Base-by-base conservation (phyloP, 768 basidiomycete genomes). In the Pisolithus marmoratus region DNA sequence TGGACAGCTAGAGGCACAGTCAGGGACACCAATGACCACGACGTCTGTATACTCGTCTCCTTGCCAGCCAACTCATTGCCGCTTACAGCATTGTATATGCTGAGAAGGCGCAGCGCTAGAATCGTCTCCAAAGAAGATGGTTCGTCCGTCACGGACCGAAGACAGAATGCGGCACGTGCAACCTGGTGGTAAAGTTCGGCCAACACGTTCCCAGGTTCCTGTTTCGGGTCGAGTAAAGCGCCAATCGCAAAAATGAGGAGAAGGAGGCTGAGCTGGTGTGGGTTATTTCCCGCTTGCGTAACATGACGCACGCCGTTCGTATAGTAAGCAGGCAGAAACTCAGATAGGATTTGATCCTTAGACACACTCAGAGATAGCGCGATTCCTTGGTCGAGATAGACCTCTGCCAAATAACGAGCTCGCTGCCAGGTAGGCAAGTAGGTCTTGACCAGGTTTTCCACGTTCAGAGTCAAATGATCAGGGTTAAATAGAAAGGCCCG, bases 11-110 rank as follows among this genome's bases (percentile, higher is more conserved):
- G 61, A 70, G 86, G 81, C 14, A 79, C 74, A 1, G 82, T 82
- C n/a, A 87, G 70, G 11, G 79, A 80, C 37, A 84, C 72, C 44
- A 85, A 64, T 8, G 76, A 78, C 85, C 85, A 85, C 19, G 84
- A 81, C 69, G 80, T 79, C 69, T 85, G 84, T 83, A 82, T 86
- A 54, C 80, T 83, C 5, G 80, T 81, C 62, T 87, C 83, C 49
- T 74, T 75, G 50, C 70, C 72, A 4, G 65, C 57, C 15, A 79
- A 60, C 62, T 83, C 84, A 55, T 76, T 79, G 23, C 82, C 83
- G 56, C 78, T 82, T 84, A 87, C 81, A 17, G 79, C 81, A 50
- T 82, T 82, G 61, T 85, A 87, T 11, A 84, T 77, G 59, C 84
- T 83, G 69, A 83, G 72, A 55, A 88, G 61, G 64, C 85, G 83